Percentiles rank a stretch among this genome's conserved stretches.
phyloP scores from a whole-genome alignment of 441 rosid genomes.

The Syzygium syzygioides region DNA sequence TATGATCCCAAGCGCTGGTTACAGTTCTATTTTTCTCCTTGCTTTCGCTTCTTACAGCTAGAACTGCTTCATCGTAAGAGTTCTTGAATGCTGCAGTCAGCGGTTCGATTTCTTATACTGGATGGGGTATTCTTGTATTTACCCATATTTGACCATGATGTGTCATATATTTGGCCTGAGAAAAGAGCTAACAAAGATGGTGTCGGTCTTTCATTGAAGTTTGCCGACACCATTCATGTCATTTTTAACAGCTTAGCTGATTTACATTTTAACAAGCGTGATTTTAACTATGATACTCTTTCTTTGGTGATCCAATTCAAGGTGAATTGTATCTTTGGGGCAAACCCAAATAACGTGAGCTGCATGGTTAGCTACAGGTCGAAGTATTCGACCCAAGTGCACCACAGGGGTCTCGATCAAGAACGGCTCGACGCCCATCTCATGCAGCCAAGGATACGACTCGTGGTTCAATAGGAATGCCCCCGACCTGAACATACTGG shows the following conservation, averaged over 20 bases:
- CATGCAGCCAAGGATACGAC: constrained; percentile 16
- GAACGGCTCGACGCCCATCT: constrained; percentile 1
- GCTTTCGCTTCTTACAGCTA: too few relatives aligned
- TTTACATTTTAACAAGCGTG: fast-evolving
- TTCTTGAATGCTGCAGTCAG: not conserved
- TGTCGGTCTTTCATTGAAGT: too few relatives aligned
- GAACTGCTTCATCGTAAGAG: not conserved
- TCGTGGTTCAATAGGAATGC: constrained; percentile 22
- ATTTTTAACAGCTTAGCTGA: too few relatives aligned
- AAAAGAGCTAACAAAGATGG: too few relatives aligned
- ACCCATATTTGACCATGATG: too few relatives aligned
- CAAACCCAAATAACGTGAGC: constrained; percentile 31
- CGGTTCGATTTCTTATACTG: too few relatives aligned
- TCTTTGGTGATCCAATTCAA: not conserved
- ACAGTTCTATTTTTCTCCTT: too few relatives aligned
- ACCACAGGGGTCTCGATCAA: constrained; percentile 42
- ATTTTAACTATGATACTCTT: not conserved
- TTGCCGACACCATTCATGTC: too few relatives aligned
- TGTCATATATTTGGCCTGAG: too few relatives aligned
- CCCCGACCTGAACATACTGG: constrained; percentile 33
- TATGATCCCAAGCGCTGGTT: too few relatives aligned
- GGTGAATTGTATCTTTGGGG: constrained; percentile 41
- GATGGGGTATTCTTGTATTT: too few relatives aligned
- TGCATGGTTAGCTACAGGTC: constrained; percentile 45
- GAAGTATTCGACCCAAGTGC: constrained; percentile 24